These are phyloP conservation scores for Diospyros lotus DNA, from an alignment of 148 eudicot species.

Conservation along the genomic window DNA sequence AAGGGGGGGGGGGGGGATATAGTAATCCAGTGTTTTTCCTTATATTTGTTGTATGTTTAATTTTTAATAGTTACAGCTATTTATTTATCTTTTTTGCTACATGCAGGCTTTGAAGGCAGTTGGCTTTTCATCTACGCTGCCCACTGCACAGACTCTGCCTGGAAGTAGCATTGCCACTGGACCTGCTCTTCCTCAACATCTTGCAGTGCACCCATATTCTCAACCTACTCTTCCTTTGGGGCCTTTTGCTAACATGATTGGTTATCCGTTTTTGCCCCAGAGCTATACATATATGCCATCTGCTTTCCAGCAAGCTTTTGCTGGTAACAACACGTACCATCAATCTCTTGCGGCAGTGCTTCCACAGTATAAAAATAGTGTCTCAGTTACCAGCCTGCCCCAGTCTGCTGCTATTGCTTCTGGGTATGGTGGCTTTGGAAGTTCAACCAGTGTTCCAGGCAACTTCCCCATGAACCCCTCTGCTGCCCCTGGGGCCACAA, in stretches of 20 bases:
- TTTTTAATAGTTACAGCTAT: neutral
- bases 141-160: conserved; percentile 42
- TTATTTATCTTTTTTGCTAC: neutral
- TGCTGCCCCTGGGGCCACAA: conserved; percentile 61
- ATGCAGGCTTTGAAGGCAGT: conserved; percentile 58
- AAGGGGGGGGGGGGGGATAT: too few relatives aligned
- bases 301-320: conserved; percentile 78
- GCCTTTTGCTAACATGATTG: conserved; percentile 63
- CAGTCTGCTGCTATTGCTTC: conserved; percentile 75
- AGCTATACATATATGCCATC: conserved; percentile 79
- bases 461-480: conserved; percentile 63
- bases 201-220: conserved; percentile 68
- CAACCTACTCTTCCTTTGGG: conserved; percentile 78
- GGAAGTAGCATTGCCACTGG: conserved; percentile 57
- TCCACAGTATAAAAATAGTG: conserved; percentile 75
- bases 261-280: conserved; percentile 70
- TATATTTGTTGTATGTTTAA: too few relatives aligned
- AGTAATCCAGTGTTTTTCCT: too few relatives aligned
- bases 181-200: conserved; percentile 69
- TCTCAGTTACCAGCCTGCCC: conserved; percentile 66
- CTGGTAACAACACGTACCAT: conserved; percentile 67
- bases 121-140: conserved; percentile 53
- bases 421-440: conserved; percentile 84
- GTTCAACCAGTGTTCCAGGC: conserved; percentile 57
- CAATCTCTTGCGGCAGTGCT: conserved; percentile 65